A percentile compares a stretch with the other conserved stretches of the same genome.
Evolutionary conservation across 768 basidiomycete species (phyloP).

Genomic region (Pleurotus ostreatus): DNA sequence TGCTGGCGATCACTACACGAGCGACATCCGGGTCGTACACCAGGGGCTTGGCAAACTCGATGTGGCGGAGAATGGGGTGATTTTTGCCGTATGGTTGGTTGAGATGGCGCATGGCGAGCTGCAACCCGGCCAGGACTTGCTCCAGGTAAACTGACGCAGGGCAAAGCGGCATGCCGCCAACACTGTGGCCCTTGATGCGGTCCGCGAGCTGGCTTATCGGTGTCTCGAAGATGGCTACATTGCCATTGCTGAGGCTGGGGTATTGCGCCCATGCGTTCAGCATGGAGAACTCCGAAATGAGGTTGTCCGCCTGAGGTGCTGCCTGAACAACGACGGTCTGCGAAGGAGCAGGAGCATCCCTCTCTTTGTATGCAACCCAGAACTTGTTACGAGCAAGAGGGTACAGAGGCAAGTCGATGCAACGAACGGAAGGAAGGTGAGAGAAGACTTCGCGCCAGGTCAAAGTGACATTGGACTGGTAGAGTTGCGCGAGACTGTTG

Average conservation of each 20-base stretch:
- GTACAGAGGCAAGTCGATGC: slow-evolving; percentile 58
- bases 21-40: slow-evolving; percentile 34
- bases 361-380: slow-evolving; percentile 48
- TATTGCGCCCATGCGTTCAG: slow-evolving; percentile 38
- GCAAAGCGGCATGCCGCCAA: slow-evolving; percentile 52
- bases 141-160: slow-evolving; percentile 68
- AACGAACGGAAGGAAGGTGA: slow-evolving; percentile 34
- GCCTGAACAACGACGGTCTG: neutral
- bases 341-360: neutral
- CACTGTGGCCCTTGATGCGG: slow-evolving; percentile 54
- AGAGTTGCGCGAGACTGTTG: slow-evolving; percentile 44
- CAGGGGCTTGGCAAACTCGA: slow-evolving; percentile 52
- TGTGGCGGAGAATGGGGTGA: slow-evolving; percentile 32
- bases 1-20: slow-evolving; percentile 32
- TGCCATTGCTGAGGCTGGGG: slow-evolving; percentile 30
- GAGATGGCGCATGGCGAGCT: slow-evolving; percentile 29
- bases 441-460: slow-evolving; percentile 54
- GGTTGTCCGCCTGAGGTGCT: neutral
- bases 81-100: slow-evolving; percentile 20
- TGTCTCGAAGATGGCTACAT: slow-evolving; percentile 48
- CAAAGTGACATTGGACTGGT: slow-evolving; percentile 34
- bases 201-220: slow-evolving; percentile 38
- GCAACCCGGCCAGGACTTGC: slow-evolving; percentile 43
- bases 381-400: slow-evolving; percentile 54
- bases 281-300: slow-evolving; percentile 27